Evolutionary conservation across 1,139 yeast genomes (phyloP), one percentile per base, ranked within the genome.

Genomic region (Yamadazyma triangularis): DNA sequence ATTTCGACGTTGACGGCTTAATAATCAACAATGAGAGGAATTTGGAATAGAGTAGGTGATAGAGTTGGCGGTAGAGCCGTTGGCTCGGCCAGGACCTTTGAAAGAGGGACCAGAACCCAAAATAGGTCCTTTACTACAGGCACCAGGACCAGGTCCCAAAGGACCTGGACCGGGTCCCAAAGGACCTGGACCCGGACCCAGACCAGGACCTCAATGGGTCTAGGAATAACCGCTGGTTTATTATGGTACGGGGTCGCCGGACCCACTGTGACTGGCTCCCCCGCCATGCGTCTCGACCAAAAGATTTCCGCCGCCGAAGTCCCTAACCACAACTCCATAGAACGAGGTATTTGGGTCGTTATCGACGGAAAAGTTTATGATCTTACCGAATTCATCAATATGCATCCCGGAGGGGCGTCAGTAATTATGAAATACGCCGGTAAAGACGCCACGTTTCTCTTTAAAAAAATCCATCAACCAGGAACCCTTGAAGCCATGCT

Each of bases 281-380:
- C 6, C 6, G 9, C 6, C 6, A 18, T 18, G 8, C 9, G 6
- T 6, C 6, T 18, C 8, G 32, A 30, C 21, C 13, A 13, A 11
- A 19, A 18, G 7, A n/a, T 26, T 9, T 10, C 22, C 4, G 23
- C 23, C 9, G 23, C 16, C 4, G 47, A 45, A 21, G 39, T 47
- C 8, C 27, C 9, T 16, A 29, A 32, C 19, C 51, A 46, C 23
- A 36, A 36, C 28, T 32, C 35, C 13, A 15, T 35, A 2, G 43
- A 41, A 13, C 8, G 14, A 13, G 49, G 52, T 1, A 32, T 39
- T 7, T 55, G 59, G 59, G 53, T 53, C 2, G 57, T 44, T 2
- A 44, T 55, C 34, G 49, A 53, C 28, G 56, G 56, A 0, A 30
- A 51, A 16, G 60, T 55, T 1, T 55, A 48, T 32, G 60, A 55